Evolutionary conservation across 495 filamentous ascomycete genomes (phyloP), one percentile per base, ranked within the genome.

Genomic region (Xylaria cubensis): DNA sequence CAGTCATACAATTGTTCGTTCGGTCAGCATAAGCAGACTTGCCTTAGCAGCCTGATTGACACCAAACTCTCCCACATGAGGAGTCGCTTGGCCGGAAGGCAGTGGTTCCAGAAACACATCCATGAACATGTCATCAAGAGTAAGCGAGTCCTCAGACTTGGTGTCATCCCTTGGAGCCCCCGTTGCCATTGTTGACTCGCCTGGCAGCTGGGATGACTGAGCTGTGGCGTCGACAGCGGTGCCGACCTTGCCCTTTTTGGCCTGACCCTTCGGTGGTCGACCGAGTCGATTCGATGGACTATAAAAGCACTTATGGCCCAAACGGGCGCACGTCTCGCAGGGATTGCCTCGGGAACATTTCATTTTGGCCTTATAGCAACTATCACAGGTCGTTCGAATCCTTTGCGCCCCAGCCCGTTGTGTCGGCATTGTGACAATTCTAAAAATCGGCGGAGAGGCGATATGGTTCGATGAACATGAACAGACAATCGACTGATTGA

Each of bases 271-370:
- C 8, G 51, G 51, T 55, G 51, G 51, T 29, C 51, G 51, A 29
- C 51, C 51, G n/a, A 55, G 51, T 55, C 51, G 51, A 55, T 55
- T 55, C 15, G 51, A 29, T 15, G 51, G 51, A 29, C 51, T 55
- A 55, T 55, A 55, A 29, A 26, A 55, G 51, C 51, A 55, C 51
- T 15, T 55, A 29, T 55, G 51, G 8, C 51, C 51, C 24, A 55
- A 55, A 55, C 51, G 51, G 51, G 51, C 51, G 24, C 51, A 55
- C 5, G 51, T 55, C 51, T 55, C 51, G 51, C 51, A 55, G 51
- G 51, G 51, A 55, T 55, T 55, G 24, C 51, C 51, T 55, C 51
- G 51, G 51, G 51, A 55, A 55, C 51, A 55, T 55, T 55, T 55
- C 51, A 55, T 55, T 24, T 55, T 55, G 8, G 51, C 51, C 51